Percentiles rank a stretch among this genome's conserved stretches.
These are phyloP conservation scores for Euphorbia tirucalli DNA, from an alignment of 345 rosid species.

Conservation along the genomic window DNA sequence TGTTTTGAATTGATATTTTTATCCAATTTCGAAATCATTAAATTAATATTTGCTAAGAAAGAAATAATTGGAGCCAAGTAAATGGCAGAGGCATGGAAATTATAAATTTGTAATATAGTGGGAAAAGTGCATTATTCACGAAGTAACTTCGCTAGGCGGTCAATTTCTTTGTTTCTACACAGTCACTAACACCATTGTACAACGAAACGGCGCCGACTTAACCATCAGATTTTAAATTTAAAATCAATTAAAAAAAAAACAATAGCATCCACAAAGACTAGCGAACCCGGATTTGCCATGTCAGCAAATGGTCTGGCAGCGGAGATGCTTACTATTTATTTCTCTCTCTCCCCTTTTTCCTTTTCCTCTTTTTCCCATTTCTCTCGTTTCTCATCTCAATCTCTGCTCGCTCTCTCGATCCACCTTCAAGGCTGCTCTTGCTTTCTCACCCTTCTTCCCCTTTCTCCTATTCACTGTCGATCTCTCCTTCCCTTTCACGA, in stretches of 20 bases:
- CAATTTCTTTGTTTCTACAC: background rate
- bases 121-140: too few relatives aligned
- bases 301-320: background rate
- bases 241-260: background rate
- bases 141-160: background rate
- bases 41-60: too few relatives aligned
- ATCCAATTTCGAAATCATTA: too few relatives aligned
- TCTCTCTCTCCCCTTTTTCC: background rate
- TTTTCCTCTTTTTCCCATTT: background rate
- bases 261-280: background rate
- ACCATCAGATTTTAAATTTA: background rate
- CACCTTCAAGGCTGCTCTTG: background rate
- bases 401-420: background rate
- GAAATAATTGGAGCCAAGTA: too few relatives aligned
- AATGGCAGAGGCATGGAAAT: too few relatives aligned
- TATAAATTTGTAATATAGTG: too few relatives aligned
- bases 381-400: background rate
- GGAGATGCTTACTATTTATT: background rate
- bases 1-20: too few relatives aligned
- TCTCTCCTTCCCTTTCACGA: background rate
- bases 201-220: constrained; percentile 9
- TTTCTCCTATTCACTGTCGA: background rate
- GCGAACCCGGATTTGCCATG: background rate
- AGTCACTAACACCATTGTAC: too few relatives aligned
- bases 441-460: background rate